Evolutionary conservation across 2,329 filamentous ascomycete genomes (phyloP), one percentile per base, ranked within the genome.

Genomic region (Pochonia chlamydosporia): DNA sequence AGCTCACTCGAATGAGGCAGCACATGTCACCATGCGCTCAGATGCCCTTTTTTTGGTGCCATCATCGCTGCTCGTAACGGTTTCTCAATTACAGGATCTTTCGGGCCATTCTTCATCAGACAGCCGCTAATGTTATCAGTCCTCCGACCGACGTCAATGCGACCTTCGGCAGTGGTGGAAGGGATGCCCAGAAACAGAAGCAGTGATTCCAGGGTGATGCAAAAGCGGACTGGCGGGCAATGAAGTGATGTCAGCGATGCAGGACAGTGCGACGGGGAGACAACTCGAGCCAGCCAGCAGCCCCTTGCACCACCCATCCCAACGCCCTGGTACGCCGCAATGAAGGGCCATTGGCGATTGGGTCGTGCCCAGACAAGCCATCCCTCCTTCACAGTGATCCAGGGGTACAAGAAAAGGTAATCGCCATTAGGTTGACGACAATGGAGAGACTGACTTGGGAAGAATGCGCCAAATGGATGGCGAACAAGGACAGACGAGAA

Each of bases 301-400:
- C 35, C 43, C 31, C 36, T 45, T 39, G 35, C 35, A 39, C 20
- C 30, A 37, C 31, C 28, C 28, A 44, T 36, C 43, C 33, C 33
- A 18, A 43, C 26, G 40, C 26, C 25, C 40, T 33, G 40, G 40
- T n/a, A 43, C 40, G 25, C 26, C 26, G 40, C 40, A 30, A 5
- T 20, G 11, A 20, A 36, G 13, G 33, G 33, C 20, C n/a, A 20
- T 10, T 26, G 30, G 20, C 42, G 42, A 36, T 36, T 44, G 20
- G 43, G 43, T 25, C 16, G 35, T 14, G 13, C 35, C 31, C 13
- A 46, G 35, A 43, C 26, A 43, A 43, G 40, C 26, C 35, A 39
- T 39, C 35, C 35, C 35, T 39, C 35, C 35, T 39, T 39, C 20
- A 39, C 18, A 21, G 16, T 39, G 13, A 39, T 39, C 35, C 40